A percentile compares a stretch with the other conserved stretches of the same genome.
Evolutionary conservation across 2,329 filamentous ascomycete genomes (phyloP).

Genomic region (Xylariaceae sp.): DNA sequence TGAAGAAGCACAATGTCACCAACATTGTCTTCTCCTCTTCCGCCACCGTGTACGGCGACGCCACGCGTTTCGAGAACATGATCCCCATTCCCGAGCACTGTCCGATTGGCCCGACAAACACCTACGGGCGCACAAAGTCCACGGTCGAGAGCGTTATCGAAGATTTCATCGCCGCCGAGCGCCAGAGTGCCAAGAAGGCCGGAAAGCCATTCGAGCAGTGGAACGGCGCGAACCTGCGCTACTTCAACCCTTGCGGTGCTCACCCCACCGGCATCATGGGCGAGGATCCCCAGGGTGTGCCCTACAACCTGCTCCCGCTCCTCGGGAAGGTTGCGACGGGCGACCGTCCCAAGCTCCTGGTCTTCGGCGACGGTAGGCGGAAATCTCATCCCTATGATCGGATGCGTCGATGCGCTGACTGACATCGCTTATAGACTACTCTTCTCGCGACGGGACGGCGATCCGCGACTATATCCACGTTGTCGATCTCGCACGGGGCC

Average conservation of each 20-base stretch:
- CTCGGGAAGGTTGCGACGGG: slow-evolving; percentile 94
- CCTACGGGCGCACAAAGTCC: slow-evolving; percentile 94
- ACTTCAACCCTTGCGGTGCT: slow-evolving; percentile 95
- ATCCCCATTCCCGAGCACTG: slow-evolving; percentile 97
- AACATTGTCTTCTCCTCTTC: slow-evolving; percentile 99
- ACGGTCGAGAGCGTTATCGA: slow-evolving; percentile 87
- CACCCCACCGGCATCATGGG: slow-evolving; percentile 97
- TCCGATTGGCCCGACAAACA: slow-evolving; percentile 93
- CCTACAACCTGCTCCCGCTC: slow-evolving; percentile 90
- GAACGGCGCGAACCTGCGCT: slow-evolving; percentile 89
- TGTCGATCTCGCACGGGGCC: slow-evolving; percentile 77
- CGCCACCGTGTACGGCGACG: slow-evolving; percentile 96
- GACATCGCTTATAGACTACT: slow-evolving; percentile 74
- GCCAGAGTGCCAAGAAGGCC: slow-evolving; percentile 72
- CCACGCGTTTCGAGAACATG: slow-evolving; percentile 93
- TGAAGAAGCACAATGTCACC: slow-evolving; percentile 82
- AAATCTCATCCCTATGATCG: neutral
- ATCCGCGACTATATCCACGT: slow-evolving; percentile 99
- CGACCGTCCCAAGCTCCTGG: slow-evolving; percentile 85
- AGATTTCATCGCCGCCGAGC: slow-evolving; percentile 81
- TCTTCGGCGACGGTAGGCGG: slow-evolving; percentile 79
- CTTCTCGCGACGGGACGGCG: slow-evolving; percentile 81
- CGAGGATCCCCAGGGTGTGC: slow-evolving; percentile 91
- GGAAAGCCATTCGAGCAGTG: slow-evolving; percentile 72
- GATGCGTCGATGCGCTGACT: too few species aligned